Percentiles rank a stretch among this genome's conserved stretches.
Evolutionary conservation across 2,329 filamentous ascomycete species (phyloP).

Genomic region (Davidsoniella virescens): DNA sequence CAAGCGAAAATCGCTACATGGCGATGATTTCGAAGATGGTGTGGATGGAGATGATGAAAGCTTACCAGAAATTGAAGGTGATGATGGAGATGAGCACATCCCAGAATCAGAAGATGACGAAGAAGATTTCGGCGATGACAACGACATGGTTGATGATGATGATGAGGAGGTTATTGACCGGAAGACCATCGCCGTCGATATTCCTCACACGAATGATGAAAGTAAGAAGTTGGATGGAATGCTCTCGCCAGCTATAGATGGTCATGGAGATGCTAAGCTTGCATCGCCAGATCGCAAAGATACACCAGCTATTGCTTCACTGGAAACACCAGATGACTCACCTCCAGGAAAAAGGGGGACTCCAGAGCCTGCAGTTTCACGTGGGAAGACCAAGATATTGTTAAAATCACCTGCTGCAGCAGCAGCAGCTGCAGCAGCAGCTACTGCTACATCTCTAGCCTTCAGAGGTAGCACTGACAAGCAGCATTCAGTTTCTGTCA

Average conservation of each 20-base stretch:
- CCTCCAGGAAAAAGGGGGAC: constrained; percentile 6
- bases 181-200: too few relatives aligned
- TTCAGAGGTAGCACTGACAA: constrained; percentile 49
- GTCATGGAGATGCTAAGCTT: not conserved
- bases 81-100: constrained; percentile 53
- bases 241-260: constrained; percentile 9
- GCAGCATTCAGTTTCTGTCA: constrained; percentile 21
- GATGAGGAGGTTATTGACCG: constrained; percentile 19
- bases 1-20: constrained; percentile 23
- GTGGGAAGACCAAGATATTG: constrained; percentile 4
- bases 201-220: constrained; percentile 16
- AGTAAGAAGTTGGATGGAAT: constrained; percentile 21
- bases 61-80: constrained; percentile 60
- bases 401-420: constrained; percentile 14
- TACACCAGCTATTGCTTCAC: constrained; percentile 2
- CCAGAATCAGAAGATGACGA: constrained; percentile 41
- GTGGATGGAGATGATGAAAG: constrained; percentile 41
- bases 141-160: constrained; percentile 38
- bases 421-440: constrained; percentile 13
- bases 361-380: not conserved
- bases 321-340: constrained; percentile 12
- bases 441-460: constrained; percentile 32
- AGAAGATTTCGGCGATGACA: constrained; percentile 41
- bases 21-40: constrained; percentile 1
- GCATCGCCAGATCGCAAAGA: constrained; percentile 2